Conservation (phyloP, 306 rosid species). For the Phaseolus lunatus region DNA sequence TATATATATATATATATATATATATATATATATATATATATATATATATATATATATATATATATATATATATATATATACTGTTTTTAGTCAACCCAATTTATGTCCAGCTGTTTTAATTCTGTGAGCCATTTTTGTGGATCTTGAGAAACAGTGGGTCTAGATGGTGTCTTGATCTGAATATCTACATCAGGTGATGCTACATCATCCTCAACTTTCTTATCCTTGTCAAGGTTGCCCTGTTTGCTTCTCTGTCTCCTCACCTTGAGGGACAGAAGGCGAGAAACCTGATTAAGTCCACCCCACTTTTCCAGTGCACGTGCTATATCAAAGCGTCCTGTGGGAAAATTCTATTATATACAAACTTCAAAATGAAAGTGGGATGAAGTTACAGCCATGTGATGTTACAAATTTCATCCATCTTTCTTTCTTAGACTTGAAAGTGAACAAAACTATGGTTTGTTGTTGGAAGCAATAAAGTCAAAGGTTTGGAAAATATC, state of each 20-base stretch:
- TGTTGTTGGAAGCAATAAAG: conserved; percentile 10
- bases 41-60: conserved; percentile 14
- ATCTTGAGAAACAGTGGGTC: conserved; percentile 67
- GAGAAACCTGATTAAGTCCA: conserved; percentile 90
- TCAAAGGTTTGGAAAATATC: conserved; percentile 10
- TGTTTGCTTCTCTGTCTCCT: conserved; percentile 77
- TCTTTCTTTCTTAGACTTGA: conserved; percentile 23
- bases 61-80: conserved; percentile 6
- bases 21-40: conserved; percentile 17
- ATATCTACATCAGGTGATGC: conserved; percentile 51
- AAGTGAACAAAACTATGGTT: background rate
- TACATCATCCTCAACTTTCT: conserved; percentile 51
- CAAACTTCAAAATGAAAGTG: conserved; percentile 20
- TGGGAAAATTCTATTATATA: conserved; percentile 28
- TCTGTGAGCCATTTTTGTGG: conserved; percentile 79
- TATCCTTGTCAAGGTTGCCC: conserved; percentile 55
- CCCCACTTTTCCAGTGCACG: conserved; percentile 98
- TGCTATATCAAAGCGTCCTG: conserved; percentile 90
- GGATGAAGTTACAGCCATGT: background rate
- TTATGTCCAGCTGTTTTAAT: conserved; percentile 73
- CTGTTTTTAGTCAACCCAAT: conserved; percentile 70
- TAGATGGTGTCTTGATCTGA: conserved; percentile 53
- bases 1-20: conserved; percentile 6
- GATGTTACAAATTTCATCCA: background rate
- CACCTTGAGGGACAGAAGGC: conserved; percentile 77